Evolutionary conservation across 495 filamentous ascomycete genomes (phyloP).

Genomic region (Podospora bellae-mahoneyi): DNA sequence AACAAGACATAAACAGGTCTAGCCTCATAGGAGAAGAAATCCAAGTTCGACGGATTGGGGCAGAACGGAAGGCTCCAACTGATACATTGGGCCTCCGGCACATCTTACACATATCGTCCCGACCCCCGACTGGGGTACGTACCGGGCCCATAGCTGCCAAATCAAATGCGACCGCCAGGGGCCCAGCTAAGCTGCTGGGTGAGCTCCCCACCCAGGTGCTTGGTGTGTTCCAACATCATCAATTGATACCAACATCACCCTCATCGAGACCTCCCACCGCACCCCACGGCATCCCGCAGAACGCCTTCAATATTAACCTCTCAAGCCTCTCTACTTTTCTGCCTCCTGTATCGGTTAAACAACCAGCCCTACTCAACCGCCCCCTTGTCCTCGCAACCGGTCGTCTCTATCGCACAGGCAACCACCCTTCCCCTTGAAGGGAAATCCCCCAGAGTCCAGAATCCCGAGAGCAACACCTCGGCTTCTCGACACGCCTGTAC

Average conservation of each 20-base stretch:
- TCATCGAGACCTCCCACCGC: not conserved
- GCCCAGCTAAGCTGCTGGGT: not conserved
- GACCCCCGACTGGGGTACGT: not conserved
- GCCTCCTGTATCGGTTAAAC: not conserved
- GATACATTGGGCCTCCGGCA: no score
- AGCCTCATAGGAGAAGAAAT: no score
- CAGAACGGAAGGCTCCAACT: no score
- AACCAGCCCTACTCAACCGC: not conserved
- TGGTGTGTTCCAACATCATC: conserved; percentile 10
- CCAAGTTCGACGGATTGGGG: no score
- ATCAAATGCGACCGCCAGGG: not conserved
- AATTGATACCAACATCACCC: conserved; percentile 7
- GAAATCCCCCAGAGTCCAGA: not conserved
- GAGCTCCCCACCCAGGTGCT: conserved; percentile 4
- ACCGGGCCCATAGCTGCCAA: not conserved
- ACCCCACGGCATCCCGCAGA: not conserved
- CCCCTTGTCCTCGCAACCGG: not conserved
- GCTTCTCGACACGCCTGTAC: not conserved
- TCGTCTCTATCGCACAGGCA: not conserved
- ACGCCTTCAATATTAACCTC: not conserved
- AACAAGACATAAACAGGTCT: no score
- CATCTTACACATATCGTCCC: no score
- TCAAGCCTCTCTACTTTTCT: not conserved
- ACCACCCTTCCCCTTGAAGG: not conserved
- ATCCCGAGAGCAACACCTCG: not conserved